A percentile compares a stretch with the other conserved stretches of the same genome.
These are phyloP conservation scores for Diversispora epigaea DNA, from an alignment of 192 early-diverging fungal species.

Conservation along the genomic window DNA sequence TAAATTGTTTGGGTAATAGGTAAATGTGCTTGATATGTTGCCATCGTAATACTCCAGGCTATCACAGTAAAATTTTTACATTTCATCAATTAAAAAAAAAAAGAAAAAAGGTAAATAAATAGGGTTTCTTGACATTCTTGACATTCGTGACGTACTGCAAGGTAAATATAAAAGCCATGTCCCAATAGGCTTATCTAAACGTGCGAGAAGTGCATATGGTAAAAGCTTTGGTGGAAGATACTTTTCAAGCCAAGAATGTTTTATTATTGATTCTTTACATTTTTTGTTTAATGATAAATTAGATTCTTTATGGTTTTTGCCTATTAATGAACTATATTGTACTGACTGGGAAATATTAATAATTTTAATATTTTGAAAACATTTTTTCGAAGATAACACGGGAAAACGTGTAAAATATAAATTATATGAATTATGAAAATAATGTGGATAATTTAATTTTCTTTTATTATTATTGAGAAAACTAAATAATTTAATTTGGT, in stretches of 20 bases:
- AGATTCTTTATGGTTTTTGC: neutral
- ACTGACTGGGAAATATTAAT: neutral
- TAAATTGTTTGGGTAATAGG: conserved; percentile 53
- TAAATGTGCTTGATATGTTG: conserved; percentile 57
- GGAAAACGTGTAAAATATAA: too few species aligned
- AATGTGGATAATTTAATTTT: neutral
- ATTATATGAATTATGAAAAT: neutral
- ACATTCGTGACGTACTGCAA: conserved; percentile 70
- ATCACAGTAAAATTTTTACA: conserved; percentile 22
- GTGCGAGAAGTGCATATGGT: conserved; percentile 72
- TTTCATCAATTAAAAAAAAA: neutral
- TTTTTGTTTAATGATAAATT: neutral
- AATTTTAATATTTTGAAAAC: too few species aligned
- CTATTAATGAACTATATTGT: neutral
- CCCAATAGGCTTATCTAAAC: conserved; percentile 89
- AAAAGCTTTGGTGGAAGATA: conserved; percentile 54
- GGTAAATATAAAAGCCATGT: conserved; percentile 92
- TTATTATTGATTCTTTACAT: neutral
- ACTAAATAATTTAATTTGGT: neutral
- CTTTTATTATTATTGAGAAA: neutral
- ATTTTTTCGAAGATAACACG: too few species aligned
- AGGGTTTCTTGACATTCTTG: neutral
- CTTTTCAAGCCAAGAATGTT: conserved; percentile 44
- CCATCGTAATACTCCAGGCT: conserved; percentile 78
- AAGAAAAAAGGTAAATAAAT: neutral